phyloP scores from a whole-genome alignment of 805 yeast species.

The Yamadazyma akitaensis region DNA sequence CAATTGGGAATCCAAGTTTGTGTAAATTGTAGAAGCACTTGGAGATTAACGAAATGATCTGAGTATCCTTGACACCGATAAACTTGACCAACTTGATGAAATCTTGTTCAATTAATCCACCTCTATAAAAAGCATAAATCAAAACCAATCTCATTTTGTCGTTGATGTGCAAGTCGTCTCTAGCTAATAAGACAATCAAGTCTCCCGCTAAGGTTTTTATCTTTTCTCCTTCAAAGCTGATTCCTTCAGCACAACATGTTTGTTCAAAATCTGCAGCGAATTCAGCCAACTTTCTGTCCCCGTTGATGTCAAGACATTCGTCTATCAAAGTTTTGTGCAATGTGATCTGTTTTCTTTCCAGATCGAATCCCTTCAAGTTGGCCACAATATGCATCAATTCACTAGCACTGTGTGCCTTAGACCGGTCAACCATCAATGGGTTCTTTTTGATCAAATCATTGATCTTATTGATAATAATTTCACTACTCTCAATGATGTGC shows the following conservation, averaged over 20 bases:
- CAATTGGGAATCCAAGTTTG: conserved; percentile 54
- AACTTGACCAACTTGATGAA: conserved; percentile 63
- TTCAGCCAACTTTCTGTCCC: conserved; percentile 58
- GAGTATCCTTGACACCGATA: conserved; percentile 41
- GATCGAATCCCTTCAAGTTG: conserved; percentile 62
- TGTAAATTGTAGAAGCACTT: conserved; percentile 40
- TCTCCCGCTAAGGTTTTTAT: conserved; percentile 59
- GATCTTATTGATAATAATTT: conserved; percentile 53
- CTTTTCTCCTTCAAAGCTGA: conserved; percentile 63
- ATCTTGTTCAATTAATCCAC: conserved; percentile 76
- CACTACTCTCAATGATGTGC: conserved; percentile 74
- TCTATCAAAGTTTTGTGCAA: conserved; percentile 62
- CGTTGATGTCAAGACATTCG: conserved; percentile 59
- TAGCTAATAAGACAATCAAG: conserved; percentile 52
- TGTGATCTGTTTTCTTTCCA: conserved; percentile 57
- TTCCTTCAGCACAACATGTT: conserved; percentile 69
- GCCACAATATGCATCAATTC: conserved; percentile 77
- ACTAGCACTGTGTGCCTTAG: conserved; percentile 59
- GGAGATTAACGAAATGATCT: conserved; percentile 57
- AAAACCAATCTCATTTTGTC: conserved; percentile 76
- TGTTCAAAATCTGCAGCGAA: conserved; percentile 82
- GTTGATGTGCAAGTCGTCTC: conserved; percentile 47
- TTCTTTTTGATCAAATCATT: conserved; percentile 67
- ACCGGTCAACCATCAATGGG: conserved; percentile 69
- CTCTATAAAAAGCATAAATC: conserved; percentile 74